phyloP scores from a whole-genome alignment of 805 yeast species.

The Candida nitratophila region DNA sequence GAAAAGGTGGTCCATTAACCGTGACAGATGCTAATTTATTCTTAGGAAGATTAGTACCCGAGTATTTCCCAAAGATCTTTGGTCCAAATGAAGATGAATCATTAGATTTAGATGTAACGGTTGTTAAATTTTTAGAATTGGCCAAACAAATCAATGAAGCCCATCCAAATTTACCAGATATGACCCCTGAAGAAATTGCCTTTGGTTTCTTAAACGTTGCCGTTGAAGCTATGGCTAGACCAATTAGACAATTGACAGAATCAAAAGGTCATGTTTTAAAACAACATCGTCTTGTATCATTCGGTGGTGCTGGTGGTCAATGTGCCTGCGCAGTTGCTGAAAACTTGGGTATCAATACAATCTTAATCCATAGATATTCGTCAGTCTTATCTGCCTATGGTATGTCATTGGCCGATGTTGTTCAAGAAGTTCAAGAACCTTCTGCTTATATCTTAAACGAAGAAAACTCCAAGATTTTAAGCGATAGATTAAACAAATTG shows the following conservation, averaged over 20 bases:
- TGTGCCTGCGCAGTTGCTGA: slow-evolving; percentile 76
- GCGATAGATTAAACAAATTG: slow-evolving; percentile 39
- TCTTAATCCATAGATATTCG: slow-evolving; percentile 73
- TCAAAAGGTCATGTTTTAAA: slow-evolving; percentile 69
- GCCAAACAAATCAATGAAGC: slow-evolving; percentile 51
- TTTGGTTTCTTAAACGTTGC: slow-evolving; percentile 79
- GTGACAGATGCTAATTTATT: slow-evolving; percentile 80
- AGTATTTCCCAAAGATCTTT: slow-evolving; percentile 72
- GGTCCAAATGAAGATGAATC: slow-evolving; percentile 75
- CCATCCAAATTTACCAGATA: slow-evolving; percentile 29
- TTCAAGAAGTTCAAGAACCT: slow-evolving; percentile 73
- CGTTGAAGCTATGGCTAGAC: slow-evolving; percentile 85
- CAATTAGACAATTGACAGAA: slow-evolving; percentile 78
- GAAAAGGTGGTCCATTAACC: slow-evolving; percentile 79
- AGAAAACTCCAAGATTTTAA: slow-evolving; percentile 27
- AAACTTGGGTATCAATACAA: slow-evolving; percentile 58
- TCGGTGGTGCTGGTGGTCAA: slow-evolving; percentile 95
- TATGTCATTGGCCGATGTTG: slow-evolving; percentile 80
- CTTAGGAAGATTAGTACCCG: slow-evolving; percentile 66
- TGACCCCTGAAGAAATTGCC: slow-evolving; percentile 65
- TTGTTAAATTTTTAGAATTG: slow-evolving; percentile 42
- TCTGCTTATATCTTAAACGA: slow-evolving; percentile 38
- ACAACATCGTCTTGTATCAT: slow-evolving; percentile 67
- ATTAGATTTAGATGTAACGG: slow-evolving; percentile 50
- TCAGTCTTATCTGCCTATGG: slow-evolving; percentile 86